Evolutionary conservation across 2,329 filamentous ascomycete genomes (phyloP).

Genomic region (Fusarium secorum): DNA sequence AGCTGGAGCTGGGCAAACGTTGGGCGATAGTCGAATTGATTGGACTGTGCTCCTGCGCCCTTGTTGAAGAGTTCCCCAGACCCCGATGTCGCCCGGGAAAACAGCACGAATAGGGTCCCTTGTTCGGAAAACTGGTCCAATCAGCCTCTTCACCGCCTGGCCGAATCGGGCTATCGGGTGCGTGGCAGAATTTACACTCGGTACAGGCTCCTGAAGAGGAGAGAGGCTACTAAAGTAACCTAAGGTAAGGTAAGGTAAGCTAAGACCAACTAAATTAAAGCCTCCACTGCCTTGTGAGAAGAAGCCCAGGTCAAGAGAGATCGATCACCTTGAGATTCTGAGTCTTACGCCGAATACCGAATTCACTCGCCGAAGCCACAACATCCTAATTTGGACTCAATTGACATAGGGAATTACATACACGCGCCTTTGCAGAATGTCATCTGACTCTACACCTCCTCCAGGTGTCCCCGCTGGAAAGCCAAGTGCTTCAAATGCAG

Average conservation of each 20-base stretch:
- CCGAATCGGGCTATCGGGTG: background rate
- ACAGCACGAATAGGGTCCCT: slow-evolving; percentile 16
- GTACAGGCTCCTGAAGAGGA: background rate
- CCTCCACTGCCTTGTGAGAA: slow-evolving; percentile 8
- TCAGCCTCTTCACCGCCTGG: slow-evolving; percentile 34
- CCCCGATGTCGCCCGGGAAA: slow-evolving; percentile 25
- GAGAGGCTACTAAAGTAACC: background rate
- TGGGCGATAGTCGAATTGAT: slow-evolving; percentile 32
- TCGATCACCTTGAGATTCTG: slow-evolving; percentile 8
- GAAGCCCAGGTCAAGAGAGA: slow-evolving; percentile 18
- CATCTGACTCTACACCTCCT: slow-evolving; percentile 26
- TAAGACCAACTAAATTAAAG: background rate
- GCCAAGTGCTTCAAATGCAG: slow-evolving; percentile 30
- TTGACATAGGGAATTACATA: background rate
- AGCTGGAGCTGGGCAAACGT: slow-evolving; percentile 35
- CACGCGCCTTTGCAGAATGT: slow-evolving; percentile 20
- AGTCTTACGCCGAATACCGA: background rate
- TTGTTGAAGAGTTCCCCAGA: slow-evolving; percentile 24
- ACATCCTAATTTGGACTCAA: background rate
- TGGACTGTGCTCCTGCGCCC: slow-evolving; percentile 29
- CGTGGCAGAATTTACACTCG: slow-evolving; percentile 22
- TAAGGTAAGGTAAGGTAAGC: background rate
- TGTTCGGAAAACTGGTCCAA: slow-evolving; percentile 9
- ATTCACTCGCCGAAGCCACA: background rate
- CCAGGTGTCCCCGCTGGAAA: slow-evolving; percentile 23